Conservation (phyloP, 768 basidiomycete species). For the Pleurotus tuoliensis region DNA sequence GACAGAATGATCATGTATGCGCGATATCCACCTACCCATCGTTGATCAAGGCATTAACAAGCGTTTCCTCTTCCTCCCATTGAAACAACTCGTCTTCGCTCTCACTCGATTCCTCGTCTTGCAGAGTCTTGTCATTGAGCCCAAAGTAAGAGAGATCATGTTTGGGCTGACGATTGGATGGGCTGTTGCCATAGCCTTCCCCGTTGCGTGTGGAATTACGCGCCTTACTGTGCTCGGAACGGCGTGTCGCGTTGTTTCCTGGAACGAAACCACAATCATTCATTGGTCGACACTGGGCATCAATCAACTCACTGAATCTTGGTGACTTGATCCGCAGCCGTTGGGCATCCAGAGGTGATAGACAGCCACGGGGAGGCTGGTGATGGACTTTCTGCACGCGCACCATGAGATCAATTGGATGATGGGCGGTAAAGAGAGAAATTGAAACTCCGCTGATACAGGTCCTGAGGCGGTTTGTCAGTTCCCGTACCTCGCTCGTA, state of each 20-base stretch:
- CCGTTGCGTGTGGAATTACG: background rate
- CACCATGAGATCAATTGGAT: background rate
- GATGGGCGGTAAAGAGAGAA: background rate
- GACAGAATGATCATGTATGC: background rate
- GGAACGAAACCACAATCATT: background rate
- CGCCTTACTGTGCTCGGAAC: background rate
- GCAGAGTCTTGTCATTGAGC: background rate
- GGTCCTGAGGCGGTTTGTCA: slow-evolving; percentile 4
- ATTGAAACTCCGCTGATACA: slow-evolving; percentile 7
- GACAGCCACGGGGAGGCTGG: background rate
- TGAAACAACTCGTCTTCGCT: slow-evolving; percentile 26
- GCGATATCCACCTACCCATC: slow-evolving; percentile 28
- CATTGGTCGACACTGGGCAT: background rate
- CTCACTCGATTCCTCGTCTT: slow-evolving; percentile 17
- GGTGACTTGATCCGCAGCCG: slow-evolving; percentile 5
- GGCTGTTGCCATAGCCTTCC: slow-evolving; percentile 1
- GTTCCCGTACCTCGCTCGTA: slow-evolving; percentile 2
- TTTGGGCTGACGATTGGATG: background rate
- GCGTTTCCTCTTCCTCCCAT: slow-evolving; percentile 52
- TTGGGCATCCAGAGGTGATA: background rate
- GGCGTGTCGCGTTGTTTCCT: background rate
- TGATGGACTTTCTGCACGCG: background rate
- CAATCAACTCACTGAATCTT: background rate
- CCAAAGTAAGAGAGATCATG: background rate
- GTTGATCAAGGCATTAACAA: slow-evolving; percentile 46